A percentile compares a stretch with the other conserved stretches of the same genome.
Conservation (phyloP, 2,329 filamentous ascomycete species). For the Fusarium guadeloupense region DNA sequence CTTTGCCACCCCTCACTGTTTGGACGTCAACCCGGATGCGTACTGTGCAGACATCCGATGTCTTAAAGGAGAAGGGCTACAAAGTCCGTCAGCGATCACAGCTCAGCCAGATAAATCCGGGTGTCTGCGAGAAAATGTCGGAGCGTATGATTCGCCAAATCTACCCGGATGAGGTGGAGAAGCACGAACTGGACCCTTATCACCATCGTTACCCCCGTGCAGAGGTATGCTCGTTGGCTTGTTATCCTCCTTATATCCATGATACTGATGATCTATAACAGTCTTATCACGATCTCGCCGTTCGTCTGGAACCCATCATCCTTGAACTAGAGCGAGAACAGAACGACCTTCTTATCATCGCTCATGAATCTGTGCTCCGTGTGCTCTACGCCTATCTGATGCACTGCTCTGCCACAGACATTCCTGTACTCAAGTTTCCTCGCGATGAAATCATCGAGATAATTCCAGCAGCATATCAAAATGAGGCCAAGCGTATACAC, state of each 20-base stretch:
- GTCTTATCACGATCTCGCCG: conserved; percentile 99
- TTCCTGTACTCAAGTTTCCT: conserved; percentile 91
- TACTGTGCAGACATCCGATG: conserved; percentile 89
- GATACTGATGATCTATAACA: conserved; percentile 51
- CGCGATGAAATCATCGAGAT: conserved; percentile 99
- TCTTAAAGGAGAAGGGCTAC: conserved; percentile 81
- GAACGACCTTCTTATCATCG: conserved; percentile 97
- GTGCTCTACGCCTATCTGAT: conserved; percentile 98
- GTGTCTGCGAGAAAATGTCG: conserved; percentile 93
- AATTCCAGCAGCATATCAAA: conserved; percentile 96
- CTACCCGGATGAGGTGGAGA: conserved; percentile 90
- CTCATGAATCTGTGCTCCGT: conserved; percentile 95
- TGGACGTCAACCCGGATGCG: conserved; percentile 95
- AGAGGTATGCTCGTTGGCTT: conserved; percentile 68
- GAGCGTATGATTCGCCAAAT: conserved; percentile 81
- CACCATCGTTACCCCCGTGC: conserved; percentile 95
- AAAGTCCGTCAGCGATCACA: conserved; percentile 91
- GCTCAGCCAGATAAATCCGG: conserved; percentile 97
- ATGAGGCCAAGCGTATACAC: conserved; percentile 89
- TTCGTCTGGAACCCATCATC: conserved; percentile 96
- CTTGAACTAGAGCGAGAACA: conserved; percentile 96
- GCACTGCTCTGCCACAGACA: conserved; percentile 96
- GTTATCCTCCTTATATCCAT: neutral
- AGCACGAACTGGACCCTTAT: conserved; percentile 94
- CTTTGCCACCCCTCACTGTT: conserved; percentile 82